Percentiles rank a stretch among this genome's conserved stretches.
phyloP scores from a whole-genome alignment of 305 asterid genomes.

The Salvia sclarea region DNA sequence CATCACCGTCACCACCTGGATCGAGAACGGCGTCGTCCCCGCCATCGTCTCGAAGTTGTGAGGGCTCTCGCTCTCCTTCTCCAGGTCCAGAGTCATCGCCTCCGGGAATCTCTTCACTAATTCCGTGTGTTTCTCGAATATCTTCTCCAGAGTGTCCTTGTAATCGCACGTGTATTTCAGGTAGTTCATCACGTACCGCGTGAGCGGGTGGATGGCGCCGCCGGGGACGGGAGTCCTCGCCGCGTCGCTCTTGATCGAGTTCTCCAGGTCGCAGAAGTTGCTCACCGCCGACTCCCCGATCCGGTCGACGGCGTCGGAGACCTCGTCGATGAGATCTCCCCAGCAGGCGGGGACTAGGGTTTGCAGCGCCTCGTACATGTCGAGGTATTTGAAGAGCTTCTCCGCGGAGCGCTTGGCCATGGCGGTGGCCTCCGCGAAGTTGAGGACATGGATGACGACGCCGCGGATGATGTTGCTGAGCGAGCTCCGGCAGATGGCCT shows the following conservation, averaged over 20 bases:
- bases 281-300: slow-evolving; percentile 61
- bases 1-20: slow-evolving; percentile 56
- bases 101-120: slow-evolving; percentile 23
- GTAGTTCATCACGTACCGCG: slow-evolving; percentile 82
- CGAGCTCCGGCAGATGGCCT: slow-evolving; percentile 34
- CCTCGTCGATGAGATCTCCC: slow-evolving; percentile 50
- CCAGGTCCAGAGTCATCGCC: slow-evolving; percentile 11
- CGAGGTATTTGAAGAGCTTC: slow-evolving; percentile 73
- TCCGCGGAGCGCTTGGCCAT: slow-evolving; percentile 72
- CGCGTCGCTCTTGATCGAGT: slow-evolving; percentile 59
- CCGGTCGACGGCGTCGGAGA: slow-evolving; percentile 46
- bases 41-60: slow-evolving; percentile 42
- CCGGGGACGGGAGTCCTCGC: slow-evolving; percentile 70
- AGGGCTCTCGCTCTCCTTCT: slow-evolving; percentile 48
- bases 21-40: slow-evolving; percentile 46
- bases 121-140: slow-evolving; percentile 43
- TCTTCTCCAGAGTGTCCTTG: slow-evolving; percentile 51
- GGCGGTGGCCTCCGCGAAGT: slow-evolving; percentile 72
- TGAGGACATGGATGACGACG: slow-evolving; percentile 69
- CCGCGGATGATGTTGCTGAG: slow-evolving; percentile 55
- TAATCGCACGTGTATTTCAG: slow-evolving; percentile 69
- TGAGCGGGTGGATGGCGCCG: slow-evolving; percentile 87
- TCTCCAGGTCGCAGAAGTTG: slow-evolving; percentile 66
- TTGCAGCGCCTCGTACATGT: slow-evolving; percentile 67
- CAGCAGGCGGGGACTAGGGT: slow-evolving; percentile 43